Evolutionary conservation across 345 rosid species (phyloP).

Genomic region (Boechera divaricarpa): DNA sequence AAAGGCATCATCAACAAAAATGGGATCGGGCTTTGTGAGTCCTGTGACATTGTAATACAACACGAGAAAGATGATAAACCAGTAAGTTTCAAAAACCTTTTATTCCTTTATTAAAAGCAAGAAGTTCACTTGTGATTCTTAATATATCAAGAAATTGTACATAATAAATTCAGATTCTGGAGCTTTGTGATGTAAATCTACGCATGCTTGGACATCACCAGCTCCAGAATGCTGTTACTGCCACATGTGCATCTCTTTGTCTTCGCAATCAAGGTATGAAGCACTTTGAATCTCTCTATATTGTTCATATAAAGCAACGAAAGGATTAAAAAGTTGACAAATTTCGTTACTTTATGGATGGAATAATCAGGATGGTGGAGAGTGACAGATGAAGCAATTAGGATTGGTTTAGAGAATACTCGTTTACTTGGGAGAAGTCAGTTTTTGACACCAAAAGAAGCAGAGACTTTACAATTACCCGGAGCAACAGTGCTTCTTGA

Average conservation of each 20-base stretch:
- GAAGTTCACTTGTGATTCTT: not conserved
- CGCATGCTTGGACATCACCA: conserved; percentile 88
- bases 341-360: conserved; percentile 27
- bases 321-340: not conserved
- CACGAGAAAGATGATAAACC: conserved; percentile 52
- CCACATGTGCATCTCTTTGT: conserved; percentile 71
- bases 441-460: conserved; percentile 64
- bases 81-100: conserved; percentile 49
- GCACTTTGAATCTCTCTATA: conserved; percentile 7
- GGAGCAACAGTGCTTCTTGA: conserved; percentile 80
- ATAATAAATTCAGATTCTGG: conserved; percentile 54
- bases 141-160: not conserved
- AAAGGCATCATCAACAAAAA: conserved; percentile 54
- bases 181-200: conserved; percentile 65
- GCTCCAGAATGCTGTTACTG: conserved; percentile 86
- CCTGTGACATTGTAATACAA: conserved; percentile 63
- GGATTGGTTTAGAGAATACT: conserved; percentile 76
- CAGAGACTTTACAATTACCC: conserved; percentile 60
- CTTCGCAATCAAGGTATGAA: conserved; percentile 69
- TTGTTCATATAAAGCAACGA: not conserved
- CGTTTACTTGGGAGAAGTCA: conserved; percentile 86
- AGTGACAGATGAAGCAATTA: conserved; percentile 69
- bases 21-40: conserved; percentile 60
- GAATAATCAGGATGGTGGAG: conserved; percentile 63
- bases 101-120: not conserved